Evolutionary conservation across 176 grass and related monocot species (phyloP).

Genomic region (Panicum miliaceum): DNA sequence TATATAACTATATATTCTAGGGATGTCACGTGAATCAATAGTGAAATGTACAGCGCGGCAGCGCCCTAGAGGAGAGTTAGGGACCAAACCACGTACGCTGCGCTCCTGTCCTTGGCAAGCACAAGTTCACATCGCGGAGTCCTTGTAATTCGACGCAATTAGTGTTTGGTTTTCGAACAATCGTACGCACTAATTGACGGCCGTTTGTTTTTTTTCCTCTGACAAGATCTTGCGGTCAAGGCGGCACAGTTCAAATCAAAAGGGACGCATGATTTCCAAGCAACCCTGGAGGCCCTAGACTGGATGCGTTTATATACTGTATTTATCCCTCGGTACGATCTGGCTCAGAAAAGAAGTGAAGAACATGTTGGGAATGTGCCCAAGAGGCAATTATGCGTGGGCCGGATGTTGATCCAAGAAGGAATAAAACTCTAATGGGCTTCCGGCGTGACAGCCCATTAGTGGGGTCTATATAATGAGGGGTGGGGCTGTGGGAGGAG

Average conservation of each 20-base stretch:
- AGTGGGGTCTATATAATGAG: too few species aligned
- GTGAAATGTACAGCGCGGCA: too few species aligned
- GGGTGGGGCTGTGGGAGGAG: too few species aligned
- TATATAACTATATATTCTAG: not conserved
- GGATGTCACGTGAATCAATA: not conserved
- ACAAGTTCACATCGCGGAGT: not conserved
- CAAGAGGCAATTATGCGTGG: too few species aligned
- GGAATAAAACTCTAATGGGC: too few species aligned
- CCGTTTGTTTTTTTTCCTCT: slow-evolving; percentile 5
- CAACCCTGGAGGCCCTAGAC: not conserved
- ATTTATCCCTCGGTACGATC: too few species aligned
- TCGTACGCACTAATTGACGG: slow-evolving; percentile 21
- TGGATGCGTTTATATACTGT: not conserved
- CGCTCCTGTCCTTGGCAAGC: not conserved
- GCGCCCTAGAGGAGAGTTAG: not conserved
- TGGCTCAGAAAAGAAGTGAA: not conserved
- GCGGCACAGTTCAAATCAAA: slow-evolving; percentile 22
- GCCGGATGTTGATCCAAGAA: too few species aligned
- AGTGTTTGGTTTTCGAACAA: not conserved
- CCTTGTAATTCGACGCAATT: not conserved
- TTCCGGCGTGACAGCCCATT: too few species aligned
- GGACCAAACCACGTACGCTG: not conserved
- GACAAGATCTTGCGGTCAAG: slow-evolving; percentile 30
- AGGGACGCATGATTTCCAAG: slow-evolving; percentile 17
- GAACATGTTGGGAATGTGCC: too few species aligned